Conservation (phyloP, 495 filamentous ascomycete species). For the Aspergillus cristatus region DNA sequence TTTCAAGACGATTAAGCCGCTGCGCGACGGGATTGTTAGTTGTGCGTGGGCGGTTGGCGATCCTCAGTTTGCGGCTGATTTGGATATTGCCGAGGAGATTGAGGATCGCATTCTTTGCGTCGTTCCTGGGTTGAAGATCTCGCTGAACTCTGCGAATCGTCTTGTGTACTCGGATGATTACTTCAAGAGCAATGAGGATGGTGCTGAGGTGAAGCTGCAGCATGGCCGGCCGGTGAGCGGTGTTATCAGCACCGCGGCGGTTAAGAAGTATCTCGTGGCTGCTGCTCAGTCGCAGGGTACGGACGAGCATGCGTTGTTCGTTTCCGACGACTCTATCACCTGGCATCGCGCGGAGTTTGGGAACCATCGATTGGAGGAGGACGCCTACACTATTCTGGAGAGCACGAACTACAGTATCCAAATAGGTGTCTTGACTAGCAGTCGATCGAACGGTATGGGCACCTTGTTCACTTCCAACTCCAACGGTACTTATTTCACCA, state of each 20-base stretch:
- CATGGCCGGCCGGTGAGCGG: constrained; percentile 62
- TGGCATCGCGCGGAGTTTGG: constrained; percentile 95
- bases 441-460: constrained; percentile 59
- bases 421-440: constrained; percentile 76
- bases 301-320: constrained; percentile 80
- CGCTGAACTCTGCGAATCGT: constrained; percentile 54
- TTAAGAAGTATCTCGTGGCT: constrained; percentile 78
- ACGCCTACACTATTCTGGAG: constrained; percentile 89
- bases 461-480: constrained; percentile 88
- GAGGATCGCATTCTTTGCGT: constrained; percentile 71
- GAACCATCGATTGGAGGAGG: constrained; percentile 66
- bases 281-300: constrained; percentile 71
- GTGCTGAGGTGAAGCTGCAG: constrained; percentile 64
- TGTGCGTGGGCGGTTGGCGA: constrained; percentile 80
- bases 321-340: constrained; percentile 65
- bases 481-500: constrained; percentile 89
- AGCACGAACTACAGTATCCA: constrained; percentile 96
- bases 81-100: constrained; percentile 43
- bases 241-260: constrained; percentile 63
- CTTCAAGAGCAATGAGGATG: constrained; percentile 47
- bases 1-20: constrained; percentile 54
- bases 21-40: constrained; percentile 55
- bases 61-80: constrained; percentile 57
- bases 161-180: constrained; percentile 72
- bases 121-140: constrained; percentile 53